These are phyloP conservation scores for Microsporum audouinii DNA, from an alignment of 2,329 filamentous ascomycete species.

Conservation along the genomic window DNA sequence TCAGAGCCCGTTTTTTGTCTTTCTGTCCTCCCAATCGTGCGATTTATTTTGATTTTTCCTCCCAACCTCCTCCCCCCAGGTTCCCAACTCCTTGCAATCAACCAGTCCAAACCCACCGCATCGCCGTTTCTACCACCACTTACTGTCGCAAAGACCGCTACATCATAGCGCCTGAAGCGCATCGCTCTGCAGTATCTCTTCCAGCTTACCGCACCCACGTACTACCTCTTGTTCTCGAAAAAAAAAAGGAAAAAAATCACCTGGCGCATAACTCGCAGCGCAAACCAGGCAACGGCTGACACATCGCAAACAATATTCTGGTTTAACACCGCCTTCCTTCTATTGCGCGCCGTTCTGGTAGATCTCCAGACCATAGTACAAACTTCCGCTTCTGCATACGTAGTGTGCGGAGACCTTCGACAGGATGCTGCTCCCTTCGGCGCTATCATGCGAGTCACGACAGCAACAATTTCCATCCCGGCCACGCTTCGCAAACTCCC, in stretches of 20 bases:
- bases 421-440: constrained; percentile 37
- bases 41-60: constrained; percentile 3
- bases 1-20: constrained; percentile 1
- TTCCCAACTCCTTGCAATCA: neutral
- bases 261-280: constrained; percentile 5
- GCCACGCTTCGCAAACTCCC: constrained; percentile 27
- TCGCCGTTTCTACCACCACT: neutral
- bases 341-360: neutral
- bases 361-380: neutral
- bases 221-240: neutral
- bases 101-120: neutral
- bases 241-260: neutral
- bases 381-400: neutral
- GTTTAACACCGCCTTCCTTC: neutral
- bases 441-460: constrained; percentile 35
- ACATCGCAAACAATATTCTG: neutral
- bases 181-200: constrained; percentile 2
- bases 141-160: constrained; percentile 2
- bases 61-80: constrained; percentile 2
- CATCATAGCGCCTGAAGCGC: constrained; percentile 4
- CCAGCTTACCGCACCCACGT: constrained; percentile 1
- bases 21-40: constrained; percentile 3
- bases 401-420: neutral
- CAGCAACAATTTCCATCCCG: constrained; percentile 19
- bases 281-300: neutral